Evolutionary conservation across 1,284 basidiomycete genomes (phyloP).

Genomic region (Ustilago xerochloae): DNA sequence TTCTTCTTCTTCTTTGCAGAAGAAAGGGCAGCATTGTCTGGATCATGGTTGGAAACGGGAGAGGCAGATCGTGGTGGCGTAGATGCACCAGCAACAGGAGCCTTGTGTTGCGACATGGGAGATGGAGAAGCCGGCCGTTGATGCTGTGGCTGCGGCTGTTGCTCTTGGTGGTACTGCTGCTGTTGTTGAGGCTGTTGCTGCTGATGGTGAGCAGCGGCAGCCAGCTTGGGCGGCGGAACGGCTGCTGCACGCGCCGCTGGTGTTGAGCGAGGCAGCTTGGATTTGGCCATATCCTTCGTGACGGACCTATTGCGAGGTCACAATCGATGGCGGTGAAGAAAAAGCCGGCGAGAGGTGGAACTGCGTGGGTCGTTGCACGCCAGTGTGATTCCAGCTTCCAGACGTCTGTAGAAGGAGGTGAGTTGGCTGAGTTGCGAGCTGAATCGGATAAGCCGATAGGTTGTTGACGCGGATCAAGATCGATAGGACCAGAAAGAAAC

Average conservation of each 20-base stretch:
- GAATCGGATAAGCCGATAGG: not conserved
- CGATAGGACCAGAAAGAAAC: slow-evolving; percentile 9
- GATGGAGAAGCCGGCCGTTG: slow-evolving; percentile 24
- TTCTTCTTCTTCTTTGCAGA: slow-evolving; percentile 63
- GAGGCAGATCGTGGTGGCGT: slow-evolving; percentile 40
- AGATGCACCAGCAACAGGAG: slow-evolving; percentile 32
- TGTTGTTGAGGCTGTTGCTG: slow-evolving; percentile 18
- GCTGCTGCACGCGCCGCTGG: slow-evolving; percentile 38
- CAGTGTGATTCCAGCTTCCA: not conserved
- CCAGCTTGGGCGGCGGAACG: slow-evolving; percentile 42
- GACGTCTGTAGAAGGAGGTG: not conserved
- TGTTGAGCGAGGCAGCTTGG: slow-evolving; percentile 50
- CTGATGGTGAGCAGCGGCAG: slow-evolving; percentile 46
- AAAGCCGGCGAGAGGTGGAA: not conserved
- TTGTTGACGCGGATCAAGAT: slow-evolving; percentile 19
- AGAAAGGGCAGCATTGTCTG: slow-evolving; percentile 30
- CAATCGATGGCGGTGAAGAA: too few species aligned
- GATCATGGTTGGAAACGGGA: slow-evolving; percentile 34
- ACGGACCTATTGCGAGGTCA: slow-evolving; percentile 22
- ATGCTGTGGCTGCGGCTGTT: slow-evolving; percentile 29
- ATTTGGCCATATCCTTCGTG: slow-evolving; percentile 46
- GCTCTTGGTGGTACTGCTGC: slow-evolving; percentile 32
- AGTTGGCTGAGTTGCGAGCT: slow-evolving; percentile 5
- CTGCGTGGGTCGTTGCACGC: not conserved
- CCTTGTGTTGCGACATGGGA: slow-evolving; percentile 20